Base-by-base conservation (phyloP, 1,284 basidiomycete species). In the Vanrija pseudolonga region DNA sequence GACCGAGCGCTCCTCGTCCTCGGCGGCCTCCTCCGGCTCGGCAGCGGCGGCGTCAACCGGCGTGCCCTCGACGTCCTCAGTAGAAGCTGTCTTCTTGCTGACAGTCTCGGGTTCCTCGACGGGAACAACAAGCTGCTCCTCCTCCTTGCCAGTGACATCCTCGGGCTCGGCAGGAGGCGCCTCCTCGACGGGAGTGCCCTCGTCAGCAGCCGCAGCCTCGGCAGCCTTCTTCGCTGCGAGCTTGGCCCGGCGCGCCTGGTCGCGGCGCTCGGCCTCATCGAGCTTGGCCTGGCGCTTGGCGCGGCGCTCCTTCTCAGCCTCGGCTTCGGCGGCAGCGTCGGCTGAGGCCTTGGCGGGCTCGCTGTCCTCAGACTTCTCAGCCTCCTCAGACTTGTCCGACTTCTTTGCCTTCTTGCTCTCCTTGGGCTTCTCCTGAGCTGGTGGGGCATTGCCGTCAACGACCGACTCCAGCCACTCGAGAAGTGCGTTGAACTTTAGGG, bases 401-500 rank as follows among this genome's bases (percentile, higher is more conserved):
- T 38, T 36, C 11, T 36, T 24, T 8, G 28, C 52, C 8, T 47
- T 47, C 24, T 43, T 56, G 12, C 44, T 48, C 22, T 41, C 47
- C 23, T 14, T 37, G 14, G 19, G 38, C 28, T 45, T 45, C 22
- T 51, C 55, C n/a, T 38, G 36, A 19, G 48, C 20, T 0, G 37
- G 46, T 7, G 46, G 36, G 0, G 41, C 26, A 20, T 32, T 43
- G 36, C 52, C 52, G n/a, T 18, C 46, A 20, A 51, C 37, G 12
- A 50, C 51, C 12, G 57, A 47, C 48, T 68, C 67, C 19, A 76
- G 64, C 67, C 66, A 73, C 40, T 69, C 65, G 28, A 74, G 60
- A 1, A 78, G 63, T 6, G 66, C 63, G 56, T 78, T 74, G 61
- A 74, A 77, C 60, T 77, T 78, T 49, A 77, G 50, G 4, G 58